These are phyloP conservation scores for Ambispora gerdemannii DNA, from an alignment of 192 early-diverging fungal species.

Conservation along the genomic window DNA sequence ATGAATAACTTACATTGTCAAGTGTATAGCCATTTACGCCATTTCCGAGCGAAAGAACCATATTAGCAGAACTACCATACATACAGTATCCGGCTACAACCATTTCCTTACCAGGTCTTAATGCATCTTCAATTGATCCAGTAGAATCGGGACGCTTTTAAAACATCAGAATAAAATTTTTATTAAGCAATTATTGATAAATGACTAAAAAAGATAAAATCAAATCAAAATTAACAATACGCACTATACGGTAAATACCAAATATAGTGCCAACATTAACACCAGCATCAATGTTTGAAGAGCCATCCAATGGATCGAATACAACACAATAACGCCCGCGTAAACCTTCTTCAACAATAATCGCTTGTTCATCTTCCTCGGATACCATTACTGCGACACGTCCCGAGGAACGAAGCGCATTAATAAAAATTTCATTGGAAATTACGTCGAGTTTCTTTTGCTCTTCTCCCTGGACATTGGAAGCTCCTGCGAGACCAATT, in stretches of 20 bases:
- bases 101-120: slow-evolving; percentile 88
- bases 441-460: slow-evolving; percentile 97
- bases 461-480: slow-evolving; percentile 92
- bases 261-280: slow-evolving; percentile 99
- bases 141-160: slow-evolving; percentile 44
- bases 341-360: slow-evolving; percentile 74
- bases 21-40: slow-evolving; percentile 95
- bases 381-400: slow-evolving; percentile 94
- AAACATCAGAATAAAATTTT: slow-evolving; percentile 36
- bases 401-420: slow-evolving; percentile 82
- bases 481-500: slow-evolving; percentile 78
- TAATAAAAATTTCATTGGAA: slow-evolving; percentile 98
- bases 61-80: slow-evolving; percentile 88
- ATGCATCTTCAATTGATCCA: slow-evolving; percentile 67
- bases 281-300: slow-evolving; percentile 98
- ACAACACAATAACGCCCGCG: slow-evolving; percentile 91
- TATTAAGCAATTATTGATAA: not conserved
- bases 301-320: slow-evolving; percentile 97
- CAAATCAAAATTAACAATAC: slow-evolving; percentile 27
- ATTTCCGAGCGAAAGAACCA: slow-evolving; percentile 75
- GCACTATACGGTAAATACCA: slow-evolving; percentile 90
- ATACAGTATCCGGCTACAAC: slow-evolving; percentile 96
- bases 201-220: not conserved
- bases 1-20: slow-evolving; percentile 63
- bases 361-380: slow-evolving; percentile 94